phyloP scores from a whole-genome alignment of 2,329 filamentous ascomycete species.

The Cryphonectria naterciae region DNA sequence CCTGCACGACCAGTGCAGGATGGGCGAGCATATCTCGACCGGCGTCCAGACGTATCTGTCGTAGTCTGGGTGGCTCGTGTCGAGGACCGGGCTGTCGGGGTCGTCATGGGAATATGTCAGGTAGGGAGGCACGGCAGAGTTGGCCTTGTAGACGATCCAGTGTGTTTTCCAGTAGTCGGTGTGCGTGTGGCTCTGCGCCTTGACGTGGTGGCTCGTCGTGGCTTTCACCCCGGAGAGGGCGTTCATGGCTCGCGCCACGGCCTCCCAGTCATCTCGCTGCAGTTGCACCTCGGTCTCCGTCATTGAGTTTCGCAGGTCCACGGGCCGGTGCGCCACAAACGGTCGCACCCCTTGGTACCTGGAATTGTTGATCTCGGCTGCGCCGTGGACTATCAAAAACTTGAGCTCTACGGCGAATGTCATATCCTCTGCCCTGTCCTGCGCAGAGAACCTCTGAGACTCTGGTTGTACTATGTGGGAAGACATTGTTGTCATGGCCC shows the following conservation, averaged over 20 bases:
- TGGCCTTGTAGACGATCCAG: slow-evolving; percentile 48
- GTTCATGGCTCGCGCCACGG: slow-evolving; percentile 18
- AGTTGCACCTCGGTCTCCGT: slow-evolving; percentile 23
- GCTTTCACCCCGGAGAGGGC: slow-evolving; percentile 33
- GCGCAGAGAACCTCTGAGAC: neutral
- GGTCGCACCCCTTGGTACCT: slow-evolving; percentile 10
- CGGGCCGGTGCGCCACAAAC: slow-evolving; percentile 25
- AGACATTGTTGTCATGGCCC: neutral
- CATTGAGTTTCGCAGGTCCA: slow-evolving; percentile 21
- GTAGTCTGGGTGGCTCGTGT: slow-evolving; percentile 24
- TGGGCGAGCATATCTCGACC: slow-evolving; percentile 45
- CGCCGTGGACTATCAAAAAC: slow-evolving; percentile 16
- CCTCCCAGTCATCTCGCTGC: slow-evolving; percentile 20
- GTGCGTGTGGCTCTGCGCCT: slow-evolving; percentile 32
- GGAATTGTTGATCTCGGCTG: neutral
- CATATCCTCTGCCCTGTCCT: slow-evolving; percentile 22
- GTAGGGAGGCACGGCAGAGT: slow-evolving; percentile 41
- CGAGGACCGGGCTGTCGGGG: slow-evolving; percentile 13
- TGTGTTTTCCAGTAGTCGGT: slow-evolving; percentile 41
- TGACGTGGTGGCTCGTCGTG: slow-evolving; percentile 37
- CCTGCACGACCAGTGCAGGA: slow-evolving; percentile 35
- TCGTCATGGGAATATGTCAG: slow-evolving; percentile 33
- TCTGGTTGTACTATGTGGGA: neutral
- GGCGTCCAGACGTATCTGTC: slow-evolving; percentile 40
- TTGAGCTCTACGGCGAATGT: slow-evolving; percentile 29